Base-by-base conservation (phyloP, 2,329 filamentous ascomycete genomes). In the Colletotrichum siamense region DNA sequence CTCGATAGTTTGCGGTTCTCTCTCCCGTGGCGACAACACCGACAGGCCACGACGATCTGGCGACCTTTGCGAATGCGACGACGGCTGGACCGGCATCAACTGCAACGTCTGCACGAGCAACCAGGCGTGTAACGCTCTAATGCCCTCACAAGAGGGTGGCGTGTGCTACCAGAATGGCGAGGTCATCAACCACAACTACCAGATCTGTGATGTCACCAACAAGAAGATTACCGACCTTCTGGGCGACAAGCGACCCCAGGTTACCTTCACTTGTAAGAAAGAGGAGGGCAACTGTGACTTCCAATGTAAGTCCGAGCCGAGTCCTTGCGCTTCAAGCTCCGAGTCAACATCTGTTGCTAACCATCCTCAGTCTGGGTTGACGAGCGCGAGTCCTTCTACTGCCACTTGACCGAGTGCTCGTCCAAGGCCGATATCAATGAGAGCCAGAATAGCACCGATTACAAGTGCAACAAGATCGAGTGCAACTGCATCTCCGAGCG, bases 201-300 rank as follows among this genome's bases (percentile, higher is more conserved):
- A 99, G 86, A 97, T 98, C 88, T 99, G 97, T 86, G 95, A 98
- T 84, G 97, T 99, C 79, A 99, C 96, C 72, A 99, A 99, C 87
- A 92, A 92, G 84, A 97, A 98, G 88, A 99, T 99, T 82, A 89
- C 96, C 71, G 93, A 96, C 77, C 93, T 96, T 82, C 90, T 99
- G 65, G 95, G 96, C 81, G 93, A 94, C 61, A 92, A 96, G 85
- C 94, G 95, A 75, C 96, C 97, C 0, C 95, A 99, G 84, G 97
- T 98, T 28, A 99, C 97, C 1, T 99, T 99, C 83, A 95, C 94
- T 34, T 99, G 97, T 85, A 92, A 96, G 81, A 92, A 91, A 44
- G 92, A 94, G 68, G 89, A 92, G 6, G 89, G 91, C 24, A 92
- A 94, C 24, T 99, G 97, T 82, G 97, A 98, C 83, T 99, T 99